Percentiles rank a stretch among this genome's conserved stretches.
Evolutionary conservation across 2,329 filamentous ascomycete genomes (phyloP).

Genomic region (Rutstroemia sp.): DNA sequence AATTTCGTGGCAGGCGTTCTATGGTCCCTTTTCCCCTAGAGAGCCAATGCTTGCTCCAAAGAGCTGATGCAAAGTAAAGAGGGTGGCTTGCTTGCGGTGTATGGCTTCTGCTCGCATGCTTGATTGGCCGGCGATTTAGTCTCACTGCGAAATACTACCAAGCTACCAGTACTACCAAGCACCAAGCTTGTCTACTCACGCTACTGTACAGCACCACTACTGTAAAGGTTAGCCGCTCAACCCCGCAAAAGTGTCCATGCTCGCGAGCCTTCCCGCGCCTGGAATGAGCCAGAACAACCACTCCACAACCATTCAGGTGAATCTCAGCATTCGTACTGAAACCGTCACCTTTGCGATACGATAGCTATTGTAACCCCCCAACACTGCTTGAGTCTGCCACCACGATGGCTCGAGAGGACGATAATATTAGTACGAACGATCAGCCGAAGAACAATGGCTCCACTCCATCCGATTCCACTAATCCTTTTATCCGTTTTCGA

Average conservation of each 20-base stretch:
- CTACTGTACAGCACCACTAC: too few relatives aligned
- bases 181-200: too few relatives aligned
- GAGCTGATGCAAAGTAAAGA: not conserved
- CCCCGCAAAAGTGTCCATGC: not conserved
- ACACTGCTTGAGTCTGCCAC: too few relatives aligned
- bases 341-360: too few relatives aligned
- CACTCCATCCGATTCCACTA: conserved; percentile 2
- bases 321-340: not conserved
- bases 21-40: not conserved
- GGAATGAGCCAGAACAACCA: too few relatives aligned
- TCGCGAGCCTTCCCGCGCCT: not conserved
- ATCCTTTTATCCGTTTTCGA: conserved; percentile 28
- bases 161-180: too few relatives aligned
- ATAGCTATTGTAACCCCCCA: too few relatives aligned
- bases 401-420: conserved; percentile 9
- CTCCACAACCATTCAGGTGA: not conserved
- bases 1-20: conserved; percentile 6
- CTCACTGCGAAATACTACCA: too few relatives aligned
- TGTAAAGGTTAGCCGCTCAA: not conserved
- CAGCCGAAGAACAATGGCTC: conserved; percentile 9
- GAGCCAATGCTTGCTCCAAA: not conserved
- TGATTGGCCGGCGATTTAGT: too few relatives aligned
- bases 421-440: conserved; percentile 11
- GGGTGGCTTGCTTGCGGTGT: not conserved
- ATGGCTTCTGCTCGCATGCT: too few relatives aligned